Conservation (phyloP, 2,329 filamentous ascomycete species). For the Beauveria sp. region DNA sequence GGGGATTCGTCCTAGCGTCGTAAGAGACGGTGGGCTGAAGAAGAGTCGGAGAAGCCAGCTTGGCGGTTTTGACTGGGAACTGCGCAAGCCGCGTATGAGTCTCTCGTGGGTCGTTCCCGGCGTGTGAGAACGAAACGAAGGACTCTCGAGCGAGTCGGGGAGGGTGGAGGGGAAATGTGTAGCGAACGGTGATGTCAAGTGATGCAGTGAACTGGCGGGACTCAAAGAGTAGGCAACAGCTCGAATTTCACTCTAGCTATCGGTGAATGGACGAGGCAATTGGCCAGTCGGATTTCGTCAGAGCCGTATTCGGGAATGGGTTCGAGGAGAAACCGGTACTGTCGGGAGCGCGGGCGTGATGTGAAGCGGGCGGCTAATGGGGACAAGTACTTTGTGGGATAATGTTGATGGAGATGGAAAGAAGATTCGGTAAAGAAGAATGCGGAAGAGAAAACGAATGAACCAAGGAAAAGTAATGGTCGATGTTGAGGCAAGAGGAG, state of each 20-base stretch:
- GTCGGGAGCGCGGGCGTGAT: background rate
- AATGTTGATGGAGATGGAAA: background rate
- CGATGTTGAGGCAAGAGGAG: constrained; percentile 9
- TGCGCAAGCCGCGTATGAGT: background rate
- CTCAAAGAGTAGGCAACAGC: background rate
- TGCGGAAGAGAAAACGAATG: background rate
- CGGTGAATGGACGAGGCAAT: background rate
- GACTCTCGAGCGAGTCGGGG: background rate
- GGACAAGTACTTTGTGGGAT: background rate
- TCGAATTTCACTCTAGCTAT: background rate
- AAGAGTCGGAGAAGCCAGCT: constrained; percentile 86
- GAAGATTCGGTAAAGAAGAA: background rate
- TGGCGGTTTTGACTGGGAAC: constrained; percentile 64
- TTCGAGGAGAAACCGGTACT: background rate
- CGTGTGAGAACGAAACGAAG: background rate
- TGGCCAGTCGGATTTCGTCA: background rate
- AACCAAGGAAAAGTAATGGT: constrained; percentile 3
- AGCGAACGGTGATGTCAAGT: background rate
- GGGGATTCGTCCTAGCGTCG: constrained; percentile 69
- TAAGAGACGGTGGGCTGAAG: constrained; percentile 87
- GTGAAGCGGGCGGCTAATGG: background rate
- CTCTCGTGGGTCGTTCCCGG: background rate
- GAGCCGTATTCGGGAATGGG: background rate
- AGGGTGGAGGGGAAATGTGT: background rate
- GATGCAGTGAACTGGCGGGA: background rate